Base-by-base conservation (phyloP, 2,329 filamentous ascomycete genomes). In the Cladophialophora carrionii region DNA sequence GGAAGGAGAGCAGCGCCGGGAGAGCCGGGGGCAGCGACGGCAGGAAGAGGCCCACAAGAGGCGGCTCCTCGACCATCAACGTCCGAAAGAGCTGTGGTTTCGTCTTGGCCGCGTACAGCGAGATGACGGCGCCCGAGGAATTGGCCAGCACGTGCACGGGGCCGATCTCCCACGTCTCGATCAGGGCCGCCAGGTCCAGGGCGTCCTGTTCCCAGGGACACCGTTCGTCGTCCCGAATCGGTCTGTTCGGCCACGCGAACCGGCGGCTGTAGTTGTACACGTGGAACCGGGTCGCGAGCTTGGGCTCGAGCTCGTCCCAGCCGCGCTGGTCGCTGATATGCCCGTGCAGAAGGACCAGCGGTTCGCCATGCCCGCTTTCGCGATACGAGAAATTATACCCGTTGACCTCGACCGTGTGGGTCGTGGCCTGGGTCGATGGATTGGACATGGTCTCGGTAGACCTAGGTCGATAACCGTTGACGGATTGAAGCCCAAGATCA, bases 181-280 rank as follows among this genome's bases (percentile, higher is more conserved):
- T 63, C n/a, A 63, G 61, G 4, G 37, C 61, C 4, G 31, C 52
- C 2, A 66, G 53, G 37, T 66, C 64, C 43, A 31, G 22, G 12
- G 64, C 48, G 61, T 63, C 61, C 49, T 63, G 61, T 29, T 66
- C 64, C 64, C 61, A 63, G 9, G 51, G 51, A 9, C 37, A 29
- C 14, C 8, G 12, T 22, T 66, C 29, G 22, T 34, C 64, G 51
- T 63, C 64, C 41, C 54, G 43, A 41, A 66, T 52, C 5, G 60
- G 55, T 17, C 63, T 61, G 46, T 66, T 66, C 4, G 64, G 64
- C 64, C 64, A 66, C 9, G 64, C 61, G 34, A 57, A 66, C 20
- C 64, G 61, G 51, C 56, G 62, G 53, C 64, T 66, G 57, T 61
- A 66, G 43, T 58, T 63, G 64, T 61, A 66, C 9, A 66, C 61